Conservation (phyloP, 2,329 filamentous ascomycete species). For the Purpureocillium lavendulum region DNA sequence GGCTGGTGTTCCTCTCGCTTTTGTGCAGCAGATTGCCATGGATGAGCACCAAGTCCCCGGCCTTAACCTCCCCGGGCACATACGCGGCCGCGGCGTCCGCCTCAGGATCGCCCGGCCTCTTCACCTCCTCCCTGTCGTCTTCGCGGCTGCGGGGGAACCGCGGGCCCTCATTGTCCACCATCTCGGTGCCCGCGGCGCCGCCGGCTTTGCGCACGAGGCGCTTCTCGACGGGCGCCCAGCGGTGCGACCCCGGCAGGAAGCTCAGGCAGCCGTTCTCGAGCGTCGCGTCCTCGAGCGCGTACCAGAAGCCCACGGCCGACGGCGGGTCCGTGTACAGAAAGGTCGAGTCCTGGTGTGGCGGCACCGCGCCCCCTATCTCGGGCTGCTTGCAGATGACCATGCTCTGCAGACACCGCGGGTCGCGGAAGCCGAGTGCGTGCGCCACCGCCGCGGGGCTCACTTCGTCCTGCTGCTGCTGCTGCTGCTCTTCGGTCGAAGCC, state of each 20-base stretch:
- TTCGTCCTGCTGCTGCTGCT: constrained; percentile 16
- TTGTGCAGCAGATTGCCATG: constrained; percentile 95
- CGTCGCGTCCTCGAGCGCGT: constrained; percentile 88
- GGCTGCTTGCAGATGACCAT: constrained; percentile 99
- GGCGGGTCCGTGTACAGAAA: constrained; percentile 89
- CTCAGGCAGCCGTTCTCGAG: constrained; percentile 80
- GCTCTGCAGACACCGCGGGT: constrained; percentile 76
- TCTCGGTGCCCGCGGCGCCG: constrained; percentile 52
- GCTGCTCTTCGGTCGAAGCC: background rate
- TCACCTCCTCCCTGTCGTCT: constrained; percentile 28
- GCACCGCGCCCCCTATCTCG: constrained; percentile 86
- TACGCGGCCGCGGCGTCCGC: constrained; percentile 44
- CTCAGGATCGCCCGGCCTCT: constrained; percentile 24
- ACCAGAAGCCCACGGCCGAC: constrained; percentile 92
- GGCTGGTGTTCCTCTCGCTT: constrained; percentile 84
- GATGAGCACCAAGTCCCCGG: constrained; percentile 83
- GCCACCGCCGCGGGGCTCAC: constrained; percentile 55
- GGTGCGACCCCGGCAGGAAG: constrained; percentile 78
- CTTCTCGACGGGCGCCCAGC: constrained; percentile 58
- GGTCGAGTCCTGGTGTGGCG: constrained; percentile 83
- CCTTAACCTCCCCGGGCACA: constrained; percentile 78
- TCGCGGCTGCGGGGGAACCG: constrained; percentile 49
- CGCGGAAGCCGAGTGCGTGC: constrained; percentile 59
- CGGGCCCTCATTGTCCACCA: constrained; percentile 59
- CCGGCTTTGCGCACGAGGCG: constrained; percentile 61